These are phyloP conservation scores for Chaetothyriales sp. DNA, from an alignment of 2,329 filamentous ascomycete species.

Conservation along the genomic window DNA sequence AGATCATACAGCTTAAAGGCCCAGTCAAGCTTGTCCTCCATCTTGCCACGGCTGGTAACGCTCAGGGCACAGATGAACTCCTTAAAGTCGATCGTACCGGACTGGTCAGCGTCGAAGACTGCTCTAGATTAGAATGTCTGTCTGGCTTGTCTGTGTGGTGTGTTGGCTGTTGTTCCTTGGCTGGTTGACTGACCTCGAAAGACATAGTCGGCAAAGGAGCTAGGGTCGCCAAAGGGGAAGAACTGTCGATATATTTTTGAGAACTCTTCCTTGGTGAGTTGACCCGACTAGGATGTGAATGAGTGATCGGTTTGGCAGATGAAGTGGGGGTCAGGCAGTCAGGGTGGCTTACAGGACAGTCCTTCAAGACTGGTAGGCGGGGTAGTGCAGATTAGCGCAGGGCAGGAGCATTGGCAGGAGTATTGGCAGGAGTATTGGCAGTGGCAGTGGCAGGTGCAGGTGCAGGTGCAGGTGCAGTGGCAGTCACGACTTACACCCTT, in stretches of 20 bases:
- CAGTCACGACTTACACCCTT: conserved; percentile 45
- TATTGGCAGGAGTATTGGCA: no score
- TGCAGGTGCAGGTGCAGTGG: background rate
- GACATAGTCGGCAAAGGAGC: conserved; percentile 94
- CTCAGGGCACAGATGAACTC: conserved; percentile 98
- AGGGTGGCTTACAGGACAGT: conserved; percentile 49
- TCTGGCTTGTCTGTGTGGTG: background rate
- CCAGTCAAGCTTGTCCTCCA: conserved; percentile 99
- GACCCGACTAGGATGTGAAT: conserved; percentile 44
- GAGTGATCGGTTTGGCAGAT: background rate
- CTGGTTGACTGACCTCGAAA: conserved; percentile 46
- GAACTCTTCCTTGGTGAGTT: conserved; percentile 95
- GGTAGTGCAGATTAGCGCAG: conserved; percentile 38
- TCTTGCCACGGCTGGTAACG: conserved; percentile 91
- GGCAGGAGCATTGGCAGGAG: background rate
- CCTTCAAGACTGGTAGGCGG: conserved; percentile 58
- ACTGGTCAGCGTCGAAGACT: conserved; percentile 95
- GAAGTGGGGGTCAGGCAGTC: background rate
- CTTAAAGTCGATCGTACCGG: conserved; percentile 96
- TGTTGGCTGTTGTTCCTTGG: background rate
- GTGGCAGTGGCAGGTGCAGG: background rate
- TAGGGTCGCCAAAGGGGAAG: conserved; percentile 96
- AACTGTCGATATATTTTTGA: conserved; percentile 99
- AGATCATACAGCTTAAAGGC: conserved; percentile 99
- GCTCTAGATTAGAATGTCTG: background rate